These are phyloP conservation scores for Ballota nigra DNA, from an alignment of 257 asterid species.

Conservation along the genomic window DNA sequence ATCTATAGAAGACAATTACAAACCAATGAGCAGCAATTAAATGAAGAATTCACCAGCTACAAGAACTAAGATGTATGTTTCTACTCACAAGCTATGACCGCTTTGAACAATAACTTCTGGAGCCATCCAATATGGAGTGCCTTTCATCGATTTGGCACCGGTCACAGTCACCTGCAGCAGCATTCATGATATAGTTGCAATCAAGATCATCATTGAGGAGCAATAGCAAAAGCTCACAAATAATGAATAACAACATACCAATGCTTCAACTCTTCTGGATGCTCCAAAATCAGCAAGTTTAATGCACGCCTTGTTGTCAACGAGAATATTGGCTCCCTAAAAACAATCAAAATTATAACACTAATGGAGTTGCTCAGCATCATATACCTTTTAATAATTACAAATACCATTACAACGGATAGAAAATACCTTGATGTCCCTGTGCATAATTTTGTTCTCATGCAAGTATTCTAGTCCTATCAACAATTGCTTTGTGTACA, in stretches of 20 bases:
- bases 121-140: constrained; percentile 99
- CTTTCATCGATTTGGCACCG: constrained; percentile 95
- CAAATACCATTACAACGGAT: background rate
- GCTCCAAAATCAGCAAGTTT: constrained; percentile 98
- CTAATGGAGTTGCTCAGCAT: background rate
- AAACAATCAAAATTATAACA: constrained; percentile 11
- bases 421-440: constrained; percentile 79
- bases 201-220: background rate
- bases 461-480: constrained; percentile 83
- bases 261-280: constrained; percentile 90
- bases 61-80: constrained; percentile 14
- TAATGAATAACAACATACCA: constrained; percentile 46
- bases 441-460: constrained; percentile 81
- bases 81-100: constrained; percentile 88
- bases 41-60: constrained; percentile 3
- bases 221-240: constrained; percentile 2
- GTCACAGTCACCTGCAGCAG: constrained; percentile 76
- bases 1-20: background rate
- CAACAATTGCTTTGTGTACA: constrained; percentile 80
- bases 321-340: constrained; percentile 93
- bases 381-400: background rate
- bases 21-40: background rate
- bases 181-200: constrained; percentile 12
- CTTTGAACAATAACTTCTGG: constrained; percentile 94
- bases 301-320: constrained; percentile 92